Evolutionary conservation across 2,329 filamentous ascomycete species (phyloP).

Genomic region (Dothiorella sarmentorum): DNA sequence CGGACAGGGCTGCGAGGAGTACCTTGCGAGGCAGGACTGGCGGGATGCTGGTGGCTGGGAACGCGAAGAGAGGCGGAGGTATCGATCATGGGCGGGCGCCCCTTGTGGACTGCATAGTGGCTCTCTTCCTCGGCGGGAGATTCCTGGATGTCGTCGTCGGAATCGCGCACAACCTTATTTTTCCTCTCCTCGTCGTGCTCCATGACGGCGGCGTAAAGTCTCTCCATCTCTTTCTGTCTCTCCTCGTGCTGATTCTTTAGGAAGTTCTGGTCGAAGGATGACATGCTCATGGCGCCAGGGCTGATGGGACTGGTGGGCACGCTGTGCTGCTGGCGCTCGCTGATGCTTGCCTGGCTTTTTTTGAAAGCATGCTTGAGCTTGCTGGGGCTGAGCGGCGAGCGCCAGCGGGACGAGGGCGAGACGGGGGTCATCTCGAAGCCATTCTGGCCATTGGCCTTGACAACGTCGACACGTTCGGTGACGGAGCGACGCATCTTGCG

Average conservation of each 20-base stretch:
- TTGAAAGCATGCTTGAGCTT: slow-evolving; percentile 25
- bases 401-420: slow-evolving; percentile 26
- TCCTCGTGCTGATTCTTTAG: slow-evolving; percentile 70
- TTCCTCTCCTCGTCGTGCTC: slow-evolving; percentile 67
- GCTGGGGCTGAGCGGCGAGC: slow-evolving; percentile 27
- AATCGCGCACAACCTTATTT: slow-evolving; percentile 27
- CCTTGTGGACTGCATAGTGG: slow-evolving; percentile 20
- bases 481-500: slow-evolving; percentile 43
- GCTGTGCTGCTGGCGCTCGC: slow-evolving; percentile 25
- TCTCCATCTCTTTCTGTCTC: slow-evolving; percentile 79
- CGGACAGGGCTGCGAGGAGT: slow-evolving; percentile 42
- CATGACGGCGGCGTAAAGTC: slow-evolving; percentile 88
- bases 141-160: slow-evolving; percentile 23
- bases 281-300: slow-evolving; percentile 55
- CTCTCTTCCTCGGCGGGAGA: slow-evolving; percentile 18
- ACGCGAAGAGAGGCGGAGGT: slow-evolving; percentile 21
- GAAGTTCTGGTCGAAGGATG: slow-evolving; percentile 72
- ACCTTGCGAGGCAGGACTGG: slow-evolving; percentile 32
- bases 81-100: slow-evolving; percentile 25
- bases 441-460: slow-evolving; percentile 42
- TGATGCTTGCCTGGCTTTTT: slow-evolving; percentile 25
- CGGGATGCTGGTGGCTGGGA: slow-evolving; percentile 17
- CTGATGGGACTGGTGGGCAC: slow-evolving; percentile 34
- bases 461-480: slow-evolving; percentile 54
- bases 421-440: slow-evolving; percentile 34